Conservation (phyloP, 805 yeast species). For the Candida oleophila region DNA sequence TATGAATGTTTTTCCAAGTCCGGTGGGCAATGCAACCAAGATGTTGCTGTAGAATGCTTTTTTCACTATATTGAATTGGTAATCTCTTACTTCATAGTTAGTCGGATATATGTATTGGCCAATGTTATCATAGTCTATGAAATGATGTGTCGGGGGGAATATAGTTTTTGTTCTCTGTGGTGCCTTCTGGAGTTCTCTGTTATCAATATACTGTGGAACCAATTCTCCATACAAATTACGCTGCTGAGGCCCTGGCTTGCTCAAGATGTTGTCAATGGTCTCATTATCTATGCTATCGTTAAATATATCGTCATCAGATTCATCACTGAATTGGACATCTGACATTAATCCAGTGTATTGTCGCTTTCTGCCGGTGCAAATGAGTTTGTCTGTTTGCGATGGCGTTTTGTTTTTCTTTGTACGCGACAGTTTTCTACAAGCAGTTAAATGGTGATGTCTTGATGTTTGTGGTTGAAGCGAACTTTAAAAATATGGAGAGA, state of each 20-base stretch:
- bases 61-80: constrained; percentile 78
- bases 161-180: neutral
- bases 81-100: constrained; percentile 79
- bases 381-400: neutral
- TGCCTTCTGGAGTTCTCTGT: neutral
- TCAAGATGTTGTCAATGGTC: constrained; percentile 31
- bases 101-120: constrained; percentile 75
- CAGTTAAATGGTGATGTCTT: neutral
- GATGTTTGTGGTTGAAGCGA: neutral
- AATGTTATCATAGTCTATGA: constrained; percentile 19
- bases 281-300: constrained; percentile 34
- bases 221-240: constrained; percentile 12
- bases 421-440: no score
- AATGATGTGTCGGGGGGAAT: constrained; percentile 24
- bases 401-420: neutral
- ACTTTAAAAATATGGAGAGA: no score
- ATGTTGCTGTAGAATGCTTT: constrained; percentile 71
- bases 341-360: neutral
- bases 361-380: neutral
- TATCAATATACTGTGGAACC: constrained; percentile 5
- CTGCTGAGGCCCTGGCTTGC: constrained; percentile 6
- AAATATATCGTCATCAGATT: constrained; percentile 27
- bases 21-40: constrained; percentile 93
- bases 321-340: neutral
- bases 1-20: constrained; percentile 94